Conservation (phyloP, 768 basidiomycete genomes). For the Agrocybe chaxingu region DNA sequence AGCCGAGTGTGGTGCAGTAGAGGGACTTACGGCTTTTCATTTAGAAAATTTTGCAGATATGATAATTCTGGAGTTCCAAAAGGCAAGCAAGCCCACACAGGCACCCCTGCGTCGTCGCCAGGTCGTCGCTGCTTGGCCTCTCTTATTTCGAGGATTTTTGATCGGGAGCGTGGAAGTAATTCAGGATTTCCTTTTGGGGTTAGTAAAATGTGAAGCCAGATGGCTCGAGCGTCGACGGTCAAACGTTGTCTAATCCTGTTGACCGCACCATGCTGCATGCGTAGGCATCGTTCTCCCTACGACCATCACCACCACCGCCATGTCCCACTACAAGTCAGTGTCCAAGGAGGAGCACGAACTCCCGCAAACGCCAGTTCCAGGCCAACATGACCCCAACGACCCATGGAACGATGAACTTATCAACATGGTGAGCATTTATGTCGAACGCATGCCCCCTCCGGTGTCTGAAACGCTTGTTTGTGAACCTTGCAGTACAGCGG, state of each 20-base stretch:
- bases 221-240: background rate
- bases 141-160: too few species aligned
- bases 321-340: conserved; percentile 18
- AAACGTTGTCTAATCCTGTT: background rate
- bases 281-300: conserved; percentile 3
- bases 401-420: conserved; percentile 19
- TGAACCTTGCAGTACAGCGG: conserved; percentile 3
- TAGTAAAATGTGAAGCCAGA: background rate
- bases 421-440: conserved; percentile 17
- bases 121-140: too few species aligned
- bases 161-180: too few species aligned
- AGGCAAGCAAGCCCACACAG: too few species aligned
- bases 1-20: too few species aligned
- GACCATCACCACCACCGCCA: conserved; percentile 6
- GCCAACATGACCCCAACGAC: conserved; percentile 11
- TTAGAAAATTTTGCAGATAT: too few species aligned
- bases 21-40: too few species aligned
- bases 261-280: conserved; percentile 1
- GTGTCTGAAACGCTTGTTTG: background rate
- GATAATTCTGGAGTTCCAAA: too few species aligned
- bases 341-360: conserved; percentile 15
- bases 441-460: background rate
- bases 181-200: background rate
- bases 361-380: conserved; percentile 2
- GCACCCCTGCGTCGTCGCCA: too few species aligned